Conservation (phyloP, 192 early-diverging fungal species). For the Gonapodya prolifera region DNA sequence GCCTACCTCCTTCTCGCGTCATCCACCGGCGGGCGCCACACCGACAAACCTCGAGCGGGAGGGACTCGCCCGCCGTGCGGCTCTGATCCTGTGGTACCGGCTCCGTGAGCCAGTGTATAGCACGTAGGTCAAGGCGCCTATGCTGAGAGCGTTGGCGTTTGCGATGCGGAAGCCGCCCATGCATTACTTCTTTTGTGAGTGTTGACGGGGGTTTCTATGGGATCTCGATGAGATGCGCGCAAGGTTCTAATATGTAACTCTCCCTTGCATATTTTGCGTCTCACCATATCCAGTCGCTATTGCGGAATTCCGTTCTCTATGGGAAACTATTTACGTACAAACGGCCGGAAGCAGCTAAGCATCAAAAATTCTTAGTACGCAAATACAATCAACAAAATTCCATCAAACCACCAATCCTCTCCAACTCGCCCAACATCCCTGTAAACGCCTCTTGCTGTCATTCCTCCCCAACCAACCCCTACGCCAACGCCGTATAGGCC, state of each 20-base stretch:
- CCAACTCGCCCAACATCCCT: too few species aligned
- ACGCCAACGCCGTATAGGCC: background rate
- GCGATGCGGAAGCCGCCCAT: background rate
- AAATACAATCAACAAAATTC: too few species aligned
- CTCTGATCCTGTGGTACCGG: background rate
- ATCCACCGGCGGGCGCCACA: background rate
- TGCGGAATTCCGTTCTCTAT: background rate
- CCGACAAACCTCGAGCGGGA: background rate
- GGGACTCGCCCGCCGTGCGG: background rate
- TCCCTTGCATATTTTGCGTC: background rate
- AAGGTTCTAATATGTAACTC: too few species aligned
- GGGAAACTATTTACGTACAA: background rate
- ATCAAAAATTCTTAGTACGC: too few species aligned
- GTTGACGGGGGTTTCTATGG: too few species aligned
- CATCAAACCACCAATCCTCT: too few species aligned
- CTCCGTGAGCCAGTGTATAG: constrained; percentile 3
- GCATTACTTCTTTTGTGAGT: background rate
- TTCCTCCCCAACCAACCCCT: background rate
- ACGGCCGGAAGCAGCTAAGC: background rate
- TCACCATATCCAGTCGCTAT: background rate
- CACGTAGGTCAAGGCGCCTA: background rate
- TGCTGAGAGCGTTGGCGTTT: background rate
- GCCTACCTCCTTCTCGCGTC: background rate
- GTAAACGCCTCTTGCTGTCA: background rate
- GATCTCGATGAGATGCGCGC: too few species aligned